Conservation (phyloP, 306 rosid species). For the Glycine soja region DNA sequence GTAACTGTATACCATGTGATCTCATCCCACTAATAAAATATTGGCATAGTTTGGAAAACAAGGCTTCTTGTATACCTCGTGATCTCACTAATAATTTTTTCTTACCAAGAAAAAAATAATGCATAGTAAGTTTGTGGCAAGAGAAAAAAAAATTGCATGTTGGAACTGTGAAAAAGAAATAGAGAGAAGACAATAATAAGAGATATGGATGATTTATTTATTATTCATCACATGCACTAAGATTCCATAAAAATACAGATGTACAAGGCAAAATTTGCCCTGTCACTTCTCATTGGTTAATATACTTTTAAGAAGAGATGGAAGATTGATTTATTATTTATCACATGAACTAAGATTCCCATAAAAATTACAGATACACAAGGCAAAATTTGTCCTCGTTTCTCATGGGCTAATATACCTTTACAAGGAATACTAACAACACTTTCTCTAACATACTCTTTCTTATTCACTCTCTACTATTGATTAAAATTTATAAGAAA, state of each 20-base stretch:
- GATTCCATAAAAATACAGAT: not conserved
- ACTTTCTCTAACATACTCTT: not conserved
- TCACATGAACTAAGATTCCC: not conserved
- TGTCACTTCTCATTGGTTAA: slow-evolving; percentile 24
- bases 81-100: not conserved
- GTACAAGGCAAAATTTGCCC: slow-evolving; percentile 7
- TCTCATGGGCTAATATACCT: slow-evolving; percentile 26
- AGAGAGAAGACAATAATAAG: not conserved
- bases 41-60: not conserved
- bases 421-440: not conserved
- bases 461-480: not conserved
- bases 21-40: not conserved
- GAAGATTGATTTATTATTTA: not conserved
- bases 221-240: not conserved
- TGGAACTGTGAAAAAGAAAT: not conserved
- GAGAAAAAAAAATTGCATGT: too few species aligned
- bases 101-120: not conserved
- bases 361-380: not conserved
- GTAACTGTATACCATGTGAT: not conserved
- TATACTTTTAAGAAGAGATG: not conserved
- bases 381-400: slow-evolving; percentile 28
- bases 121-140: not conserved
- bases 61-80: not conserved
- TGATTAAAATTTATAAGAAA: not conserved
- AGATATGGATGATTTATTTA: not conserved